phyloP scores from a whole-genome alignment of 768 basidiomycete species.

The Lentinula raphanica region DNA sequence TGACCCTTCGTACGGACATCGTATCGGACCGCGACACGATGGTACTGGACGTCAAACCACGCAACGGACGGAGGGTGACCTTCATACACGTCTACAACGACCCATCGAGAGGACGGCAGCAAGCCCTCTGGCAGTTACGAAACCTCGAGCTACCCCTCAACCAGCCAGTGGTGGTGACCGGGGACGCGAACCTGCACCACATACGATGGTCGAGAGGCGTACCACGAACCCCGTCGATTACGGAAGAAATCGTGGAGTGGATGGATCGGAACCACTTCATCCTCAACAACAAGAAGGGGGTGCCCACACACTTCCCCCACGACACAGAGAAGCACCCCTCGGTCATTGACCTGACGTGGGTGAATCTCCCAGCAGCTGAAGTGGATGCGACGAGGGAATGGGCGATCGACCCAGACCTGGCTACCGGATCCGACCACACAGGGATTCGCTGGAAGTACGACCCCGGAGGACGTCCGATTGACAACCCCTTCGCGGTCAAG shows the following conservation, averaged over 20 bases:
- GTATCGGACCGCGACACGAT: conserved; percentile 19
- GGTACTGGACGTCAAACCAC: conserved; percentile 17
- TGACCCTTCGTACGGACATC: conserved; percentile 20
- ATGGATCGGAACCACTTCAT: conserved; percentile 8
- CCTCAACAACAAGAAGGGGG: conserved; percentile 16
- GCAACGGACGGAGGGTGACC: conserved; percentile 10
- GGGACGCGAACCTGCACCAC: conserved; percentile 24
- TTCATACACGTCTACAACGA: conserved; percentile 23
- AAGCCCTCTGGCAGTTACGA: conserved; percentile 6
- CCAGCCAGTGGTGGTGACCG: conserved; percentile 16
- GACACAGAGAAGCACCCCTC: conserved; percentile 1
- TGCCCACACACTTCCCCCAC: conserved; percentile 12
- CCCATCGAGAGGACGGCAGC: neutral
- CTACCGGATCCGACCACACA: conserved; percentile 17
- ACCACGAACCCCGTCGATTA: neutral
- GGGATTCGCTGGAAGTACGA: conserved; percentile 16
- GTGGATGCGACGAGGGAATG: too few relatives aligned
- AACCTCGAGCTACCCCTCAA: conserved; percentile 6
- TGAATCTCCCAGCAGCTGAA: conserved; percentile 9
- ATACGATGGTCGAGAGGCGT: conserved; percentile 10
- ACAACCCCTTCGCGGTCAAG: conserved; percentile 12
- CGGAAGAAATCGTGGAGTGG: conserved; percentile 15
- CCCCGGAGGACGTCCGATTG: conserved; percentile 11
- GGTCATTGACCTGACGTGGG: conserved; percentile 17
- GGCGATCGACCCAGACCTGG: conserved; percentile 11